Evolutionary conservation across 805 yeast genomes (phyloP), one percentile per base, ranked within the genome.

Genomic region (Candida vartiovaarae): DNA sequence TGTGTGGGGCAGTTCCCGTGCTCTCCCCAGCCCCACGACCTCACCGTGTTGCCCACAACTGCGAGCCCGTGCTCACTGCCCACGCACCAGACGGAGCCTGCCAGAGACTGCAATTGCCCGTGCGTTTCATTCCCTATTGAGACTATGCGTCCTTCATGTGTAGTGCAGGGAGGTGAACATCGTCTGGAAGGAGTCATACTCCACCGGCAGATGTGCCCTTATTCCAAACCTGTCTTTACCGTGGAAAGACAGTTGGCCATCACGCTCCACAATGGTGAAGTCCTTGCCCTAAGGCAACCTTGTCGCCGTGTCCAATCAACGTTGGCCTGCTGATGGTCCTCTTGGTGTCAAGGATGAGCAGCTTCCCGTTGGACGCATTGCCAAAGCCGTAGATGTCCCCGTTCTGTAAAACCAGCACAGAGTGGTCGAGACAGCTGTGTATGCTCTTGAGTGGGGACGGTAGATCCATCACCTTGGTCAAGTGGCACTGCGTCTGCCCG

Each of bases 21-120:
- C 57, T 93, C 98, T 10, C 96, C 97, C 99, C 99, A 91, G 1
- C 99, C 99, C 98, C 98, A 93, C 2, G 90, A 74, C 43, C 57
- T 66, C 0, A 89, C 81, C 7, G 44, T 40, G 20, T 37, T 41
- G 10, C 36, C 46, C 3, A 35, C 38, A 3, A 53, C 41, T 6
- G 76, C 53, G 15, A 89, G 54, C 0, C 93, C 95, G 61, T 91
- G 99, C 57, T 91, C 98, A 60, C 95, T 86, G 0, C 99, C 99
- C 5, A 77, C 71, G 1, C 70, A 67, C 42, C 68, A 66, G 8
- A 20, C 7, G 30, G 6, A 6, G 9, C 30, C 30, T 11, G 23
- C 10, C 25, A 15, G 25, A 43, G 23, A 2, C 42, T 38, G 29
- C 38, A 31, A 3, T 43, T 11, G 2, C n/a, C 4, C 3, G 30